Evolutionary conservation across 257 asterid species (phyloP).

Genomic region (Parsonsia alboflavescens): DNA sequence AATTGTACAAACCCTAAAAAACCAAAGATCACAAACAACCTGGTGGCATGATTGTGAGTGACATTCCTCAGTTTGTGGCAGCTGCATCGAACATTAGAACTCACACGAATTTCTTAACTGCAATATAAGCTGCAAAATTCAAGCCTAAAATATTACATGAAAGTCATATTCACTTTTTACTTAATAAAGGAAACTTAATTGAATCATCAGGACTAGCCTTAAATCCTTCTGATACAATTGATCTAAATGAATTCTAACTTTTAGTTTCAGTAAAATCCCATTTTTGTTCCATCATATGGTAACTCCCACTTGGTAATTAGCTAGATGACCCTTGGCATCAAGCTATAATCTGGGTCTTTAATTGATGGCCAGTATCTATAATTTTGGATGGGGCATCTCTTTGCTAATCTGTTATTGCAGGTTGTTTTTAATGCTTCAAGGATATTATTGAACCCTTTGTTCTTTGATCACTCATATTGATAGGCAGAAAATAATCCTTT

Average conservation of each 20-base stretch:
- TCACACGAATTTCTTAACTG: not conserved
- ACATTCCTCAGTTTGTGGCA: no score
- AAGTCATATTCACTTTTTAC: no score
- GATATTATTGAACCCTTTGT: not conserved
- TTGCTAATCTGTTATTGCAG: not conserved
- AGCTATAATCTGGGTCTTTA: no score
- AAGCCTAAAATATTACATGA: no score
- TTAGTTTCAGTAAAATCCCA: not conserved
- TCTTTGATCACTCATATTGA: not conserved
- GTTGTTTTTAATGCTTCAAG: not conserved
- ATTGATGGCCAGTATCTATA: not conserved
- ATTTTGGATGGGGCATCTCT: not conserved
- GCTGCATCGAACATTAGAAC: no score
- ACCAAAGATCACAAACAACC: no score
- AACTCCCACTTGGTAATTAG: not conserved
- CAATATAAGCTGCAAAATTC: not conserved
- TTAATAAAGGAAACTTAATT: no score
- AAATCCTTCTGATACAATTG: not conserved
- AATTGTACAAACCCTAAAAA: no score
- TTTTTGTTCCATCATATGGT: not conserved
- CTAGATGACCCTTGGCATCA: not conserved
- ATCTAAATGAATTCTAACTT: not conserved
- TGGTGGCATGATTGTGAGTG: no score
- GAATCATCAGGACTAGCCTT: not conserved
- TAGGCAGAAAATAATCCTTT: not conserved